Conservation (phyloP, 306 rosid species). For the Hylodesmum podocarpum region DNA sequence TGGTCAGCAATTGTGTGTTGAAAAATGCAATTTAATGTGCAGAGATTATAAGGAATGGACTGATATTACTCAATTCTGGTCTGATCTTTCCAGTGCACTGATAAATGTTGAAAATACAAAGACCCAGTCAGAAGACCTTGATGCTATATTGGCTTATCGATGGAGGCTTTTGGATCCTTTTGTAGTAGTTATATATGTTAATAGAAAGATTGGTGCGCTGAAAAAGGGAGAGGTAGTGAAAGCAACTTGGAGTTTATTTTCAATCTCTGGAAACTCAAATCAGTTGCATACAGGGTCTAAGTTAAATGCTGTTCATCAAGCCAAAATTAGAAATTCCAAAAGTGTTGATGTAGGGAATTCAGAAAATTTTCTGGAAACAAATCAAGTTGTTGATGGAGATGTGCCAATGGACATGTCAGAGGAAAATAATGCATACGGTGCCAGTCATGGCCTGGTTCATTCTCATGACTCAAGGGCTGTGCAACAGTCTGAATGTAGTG, state of each 20-base stretch:
- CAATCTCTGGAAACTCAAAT: conserved; percentile 46
- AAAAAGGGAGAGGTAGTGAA: conserved; percentile 83
- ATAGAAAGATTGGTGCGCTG: conserved; percentile 79
- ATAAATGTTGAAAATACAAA: conserved; percentile 53
- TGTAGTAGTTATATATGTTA: conserved; percentile 60
- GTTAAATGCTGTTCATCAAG: conserved; percentile 37
- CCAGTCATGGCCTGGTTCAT: conserved; percentile 43
- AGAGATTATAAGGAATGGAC: conserved; percentile 66
- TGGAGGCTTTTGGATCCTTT: conserved; percentile 93
- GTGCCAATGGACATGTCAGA: conserved; percentile 27
- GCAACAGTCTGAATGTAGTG: conserved; percentile 37
- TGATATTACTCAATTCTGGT: conserved; percentile 63
- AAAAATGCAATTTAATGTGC: conserved; percentile 36
- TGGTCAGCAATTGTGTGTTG: conserved; percentile 68
- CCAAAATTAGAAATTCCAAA: conserved; percentile 33
- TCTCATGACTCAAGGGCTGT: conserved; percentile 38
- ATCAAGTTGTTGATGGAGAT: conserved; percentile 36
- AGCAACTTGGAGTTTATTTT: conserved; percentile 47
- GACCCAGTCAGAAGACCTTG: conserved; percentile 37
- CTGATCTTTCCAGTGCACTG: conserved; percentile 70
- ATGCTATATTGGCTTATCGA: conserved; percentile 54
- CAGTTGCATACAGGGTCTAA: conserved; percentile 35
- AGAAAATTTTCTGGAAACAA: conserved; percentile 36
- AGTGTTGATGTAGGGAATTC: conserved; percentile 41
- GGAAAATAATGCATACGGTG: conserved; percentile 36